phyloP scores from a whole-genome alignment of 2,329 filamentous ascomycete species.

The Cercospora sesami region DNA sequence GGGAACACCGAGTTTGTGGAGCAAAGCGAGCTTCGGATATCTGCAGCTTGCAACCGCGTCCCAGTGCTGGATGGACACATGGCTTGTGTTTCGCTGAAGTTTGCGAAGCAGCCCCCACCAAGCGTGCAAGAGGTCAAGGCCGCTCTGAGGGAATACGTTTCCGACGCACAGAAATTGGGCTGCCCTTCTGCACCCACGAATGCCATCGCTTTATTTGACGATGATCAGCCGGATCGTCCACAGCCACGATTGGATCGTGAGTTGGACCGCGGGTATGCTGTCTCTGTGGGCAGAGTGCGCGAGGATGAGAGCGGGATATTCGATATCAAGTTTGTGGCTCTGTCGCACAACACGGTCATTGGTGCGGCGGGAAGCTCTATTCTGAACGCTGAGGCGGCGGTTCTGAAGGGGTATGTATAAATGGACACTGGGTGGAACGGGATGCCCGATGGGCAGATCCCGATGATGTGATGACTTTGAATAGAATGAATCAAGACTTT shows the following conservation, averaged over 20 bases:
- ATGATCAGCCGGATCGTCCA: conserved; percentile 70
- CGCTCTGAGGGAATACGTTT: conserved; percentile 76
- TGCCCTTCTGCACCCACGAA: conserved; percentile 82
- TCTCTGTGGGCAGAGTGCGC: conserved; percentile 83
- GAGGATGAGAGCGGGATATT: conserved; percentile 87
- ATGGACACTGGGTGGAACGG: neutral
- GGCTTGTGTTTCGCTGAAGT: conserved; percentile 86
- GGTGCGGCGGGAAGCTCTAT: conserved; percentile 96
- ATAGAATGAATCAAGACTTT: neutral
- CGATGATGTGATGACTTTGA: neutral
- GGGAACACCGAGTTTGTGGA: conserved; percentile 74
- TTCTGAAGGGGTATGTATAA: conserved; percentile 72
- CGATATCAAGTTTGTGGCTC: conserved; percentile 89
- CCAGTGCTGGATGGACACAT: conserved; percentile 94
- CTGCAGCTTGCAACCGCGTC: conserved; percentile 88
- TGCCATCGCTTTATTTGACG: conserved; percentile 85
- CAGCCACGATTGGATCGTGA: conserved; percentile 90
- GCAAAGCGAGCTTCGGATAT: conserved; percentile 72
- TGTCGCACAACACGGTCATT: conserved; percentile 91
- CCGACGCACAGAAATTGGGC: conserved; percentile 77
- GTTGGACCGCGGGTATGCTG: conserved; percentile 80
- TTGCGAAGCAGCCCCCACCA: conserved; percentile 73
- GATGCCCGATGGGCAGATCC: neutral
- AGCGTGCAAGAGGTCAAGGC: conserved; percentile 72
- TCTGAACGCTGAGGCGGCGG: conserved; percentile 87